Evolutionary conservation across 23 red algal species (phyloP).

Genomic region (Gracilaria caudata): DNA sequence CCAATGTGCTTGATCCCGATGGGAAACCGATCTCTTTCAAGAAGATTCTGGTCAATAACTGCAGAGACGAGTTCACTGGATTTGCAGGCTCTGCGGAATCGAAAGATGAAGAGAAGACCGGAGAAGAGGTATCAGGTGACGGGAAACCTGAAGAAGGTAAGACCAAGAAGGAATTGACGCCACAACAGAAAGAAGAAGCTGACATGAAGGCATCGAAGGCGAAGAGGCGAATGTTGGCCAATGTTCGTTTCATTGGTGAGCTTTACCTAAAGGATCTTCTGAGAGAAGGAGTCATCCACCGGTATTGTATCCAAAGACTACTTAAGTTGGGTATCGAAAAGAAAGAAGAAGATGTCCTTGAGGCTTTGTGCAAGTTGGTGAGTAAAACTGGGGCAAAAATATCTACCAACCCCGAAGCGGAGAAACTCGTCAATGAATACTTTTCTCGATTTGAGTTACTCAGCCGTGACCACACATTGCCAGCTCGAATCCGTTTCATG

Average conservation of each 20-base stretch:
- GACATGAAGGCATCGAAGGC: slow-evolving; percentile 49
- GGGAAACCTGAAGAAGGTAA: slow-evolving; percentile 7
- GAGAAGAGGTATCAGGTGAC: slow-evolving; percentile 1
- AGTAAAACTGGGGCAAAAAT: slow-evolving; percentile 91
- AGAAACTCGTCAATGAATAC: slow-evolving; percentile 65
- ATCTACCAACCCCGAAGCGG: slow-evolving; percentile 56
- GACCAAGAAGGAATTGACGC: slow-evolving; percentile 19
- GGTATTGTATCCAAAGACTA: slow-evolving; percentile 79
- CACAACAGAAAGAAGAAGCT: slow-evolving; percentile 10
- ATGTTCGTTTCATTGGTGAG: slow-evolving; percentile 96
- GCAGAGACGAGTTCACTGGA: slow-evolving; percentile 88
- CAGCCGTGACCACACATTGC: slow-evolving; percentile 55
- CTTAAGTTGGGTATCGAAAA: slow-evolving; percentile 47
- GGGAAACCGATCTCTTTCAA: slow-evolving; percentile 76
- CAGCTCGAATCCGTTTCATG: slow-evolving; percentile 95
- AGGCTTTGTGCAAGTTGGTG: slow-evolving; percentile 90
- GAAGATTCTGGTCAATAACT: slow-evolving; percentile 85
- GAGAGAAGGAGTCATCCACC: slow-evolving; percentile 80
- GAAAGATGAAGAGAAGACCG: slow-evolving; percentile 24
- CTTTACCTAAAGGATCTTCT: slow-evolving; percentile 90
- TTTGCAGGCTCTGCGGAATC: slow-evolving; percentile 64
- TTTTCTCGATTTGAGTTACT: slow-evolving; percentile 67
- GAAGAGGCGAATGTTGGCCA: slow-evolving; percentile 97
- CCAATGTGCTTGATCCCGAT: slow-evolving; percentile 51
- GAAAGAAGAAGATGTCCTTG: slow-evolving; percentile 75